A percentile compares a stretch with the other conserved stretches of the same genome.
Conservation (phyloP, 768 basidiomycete species). For the Coprinopsis strossmayeri region DNA sequence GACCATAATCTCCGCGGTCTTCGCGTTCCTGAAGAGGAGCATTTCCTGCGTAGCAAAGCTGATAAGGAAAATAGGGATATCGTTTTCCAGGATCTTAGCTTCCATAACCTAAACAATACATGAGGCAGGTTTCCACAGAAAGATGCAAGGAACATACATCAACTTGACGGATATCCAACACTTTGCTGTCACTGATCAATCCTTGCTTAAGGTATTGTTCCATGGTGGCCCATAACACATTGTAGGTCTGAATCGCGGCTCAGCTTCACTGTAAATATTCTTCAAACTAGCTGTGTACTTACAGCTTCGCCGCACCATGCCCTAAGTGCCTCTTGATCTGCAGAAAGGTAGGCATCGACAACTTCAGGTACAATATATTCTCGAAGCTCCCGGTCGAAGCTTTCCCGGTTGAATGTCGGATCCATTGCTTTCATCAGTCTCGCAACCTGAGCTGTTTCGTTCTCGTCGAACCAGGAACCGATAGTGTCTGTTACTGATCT, state of each 20-base stretch:
- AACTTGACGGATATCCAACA: slow-evolving; percentile 95
- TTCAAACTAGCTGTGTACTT: slow-evolving; percentile 32
- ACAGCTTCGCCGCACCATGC: slow-evolving; percentile 97
- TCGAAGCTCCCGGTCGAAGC: slow-evolving; percentile 82
- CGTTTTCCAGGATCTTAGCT: slow-evolving; percentile 87
- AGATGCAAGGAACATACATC: slow-evolving; percentile 56
- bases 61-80: slow-evolving; percentile 85
- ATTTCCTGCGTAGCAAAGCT: slow-evolving; percentile 94
- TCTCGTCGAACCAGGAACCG: slow-evolving; percentile 93
- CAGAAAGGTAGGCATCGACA: slow-evolving; percentile 91
- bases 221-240: slow-evolving; percentile 98
- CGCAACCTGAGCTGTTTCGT: slow-evolving; percentile 94
- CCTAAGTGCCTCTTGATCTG: slow-evolving; percentile 78
- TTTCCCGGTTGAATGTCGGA: slow-evolving; percentile 78
- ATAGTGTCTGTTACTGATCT: slow-evolving; percentile 81
- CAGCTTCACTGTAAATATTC: too few relatives aligned
- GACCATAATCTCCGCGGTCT: slow-evolving; percentile 79
- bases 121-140: neutral
- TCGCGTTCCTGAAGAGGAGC: slow-evolving; percentile 83
- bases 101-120: slow-evolving; percentile 52
- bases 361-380: slow-evolving; percentile 98
- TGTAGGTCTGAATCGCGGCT: too few relatives aligned
- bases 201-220: slow-evolving; percentile 90
- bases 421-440: slow-evolving; percentile 84
- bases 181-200: slow-evolving; percentile 86